A percentile compares a stretch with the other conserved stretches of the same genome.
These are phyloP conservation scores for Leccinum imitatum DNA, from an alignment of 768 basidiomycete species.

Conservation along the genomic window DNA sequence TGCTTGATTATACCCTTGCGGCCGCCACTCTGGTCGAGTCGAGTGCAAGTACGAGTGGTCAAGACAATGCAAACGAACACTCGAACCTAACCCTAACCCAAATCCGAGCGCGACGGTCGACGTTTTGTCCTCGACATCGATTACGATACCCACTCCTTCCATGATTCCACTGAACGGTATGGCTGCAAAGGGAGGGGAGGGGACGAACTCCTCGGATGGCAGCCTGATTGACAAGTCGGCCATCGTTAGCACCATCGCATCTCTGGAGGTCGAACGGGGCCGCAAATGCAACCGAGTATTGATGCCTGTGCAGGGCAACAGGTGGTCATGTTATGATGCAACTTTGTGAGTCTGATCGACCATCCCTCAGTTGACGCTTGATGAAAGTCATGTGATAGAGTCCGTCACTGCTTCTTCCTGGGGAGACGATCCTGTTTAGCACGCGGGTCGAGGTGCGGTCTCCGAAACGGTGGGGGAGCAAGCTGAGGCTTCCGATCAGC, in stretches of 20 bases:
- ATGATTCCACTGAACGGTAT: constrained; percentile 3
- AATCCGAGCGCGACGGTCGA: neutral
- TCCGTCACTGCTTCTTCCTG: constrained; percentile 38
- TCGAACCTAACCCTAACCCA: neutral
- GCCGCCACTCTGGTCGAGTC: neutral
- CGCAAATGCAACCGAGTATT: constrained; percentile 42
- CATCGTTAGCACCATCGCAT: constrained; percentile 34
- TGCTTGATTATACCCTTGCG: constrained; percentile 30
- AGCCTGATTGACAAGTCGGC: constrained; percentile 40
- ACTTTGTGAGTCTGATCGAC: constrained; percentile 43
- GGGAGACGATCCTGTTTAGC: constrained; percentile 50
- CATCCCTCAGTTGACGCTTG: neutral
- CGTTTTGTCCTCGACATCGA: constrained; percentile 4
- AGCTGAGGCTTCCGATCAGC: constrained; percentile 49
- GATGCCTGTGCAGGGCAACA: constrained; percentile 55
- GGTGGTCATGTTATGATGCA: constrained; percentile 27
- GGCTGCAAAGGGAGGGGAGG: constrained; percentile 33
- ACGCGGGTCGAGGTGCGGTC: constrained; percentile 54
- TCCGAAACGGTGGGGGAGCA: constrained; percentile 55
- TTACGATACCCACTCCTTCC: constrained; percentile 9
- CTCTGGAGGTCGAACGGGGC: constrained; percentile 44
- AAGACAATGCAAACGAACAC: neutral
- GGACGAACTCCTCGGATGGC: constrained; percentile 48
- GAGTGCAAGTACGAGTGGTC: neutral
- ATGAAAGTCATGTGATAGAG: constrained; percentile 18